phyloP scores from a whole-genome alignment of 2,329 filamentous ascomycete genomes.

The Hypoxylon sp. region DNA sequence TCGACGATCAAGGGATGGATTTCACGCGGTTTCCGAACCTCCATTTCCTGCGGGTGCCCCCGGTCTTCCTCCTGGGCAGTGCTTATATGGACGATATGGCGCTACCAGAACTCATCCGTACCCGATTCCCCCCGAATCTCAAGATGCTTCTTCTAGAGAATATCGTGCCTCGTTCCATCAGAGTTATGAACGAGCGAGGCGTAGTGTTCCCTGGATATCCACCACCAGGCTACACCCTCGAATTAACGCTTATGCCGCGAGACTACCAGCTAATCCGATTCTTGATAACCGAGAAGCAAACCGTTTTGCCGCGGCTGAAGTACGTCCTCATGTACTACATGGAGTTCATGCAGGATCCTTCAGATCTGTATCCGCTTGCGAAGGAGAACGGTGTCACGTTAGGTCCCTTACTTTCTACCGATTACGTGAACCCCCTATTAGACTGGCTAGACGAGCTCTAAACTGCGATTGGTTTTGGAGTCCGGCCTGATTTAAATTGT shows the following conservation, averaged over 20 bases:
- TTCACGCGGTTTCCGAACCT: slow-evolving; percentile 34
- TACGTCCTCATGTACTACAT: slow-evolving; percentile 41
- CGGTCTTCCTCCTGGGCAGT: slow-evolving; percentile 34
- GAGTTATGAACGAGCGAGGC: slow-evolving; percentile 37
- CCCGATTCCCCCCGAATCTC: slow-evolving; percentile 34
- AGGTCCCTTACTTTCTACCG: slow-evolving; percentile 21
- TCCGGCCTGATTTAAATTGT: not conserved
- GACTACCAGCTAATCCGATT: slow-evolving; percentile 38
- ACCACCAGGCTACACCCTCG: slow-evolving; percentile 32
- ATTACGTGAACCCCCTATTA: slow-evolving; percentile 33
- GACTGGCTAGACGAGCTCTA: slow-evolving; percentile 38
- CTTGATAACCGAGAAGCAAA: slow-evolving; percentile 34
- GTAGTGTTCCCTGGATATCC: slow-evolving; percentile 38
- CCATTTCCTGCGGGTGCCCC: slow-evolving; percentile 36
- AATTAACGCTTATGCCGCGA: slow-evolving; percentile 34
- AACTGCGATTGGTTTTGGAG: not conserved
- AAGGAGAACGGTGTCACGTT: slow-evolving; percentile 33
- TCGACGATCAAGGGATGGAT: slow-evolving; percentile 36
- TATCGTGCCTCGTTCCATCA: slow-evolving; percentile 37
- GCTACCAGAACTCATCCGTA: slow-evolving; percentile 30
- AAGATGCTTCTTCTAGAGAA: slow-evolving; percentile 41
- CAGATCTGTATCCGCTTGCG: slow-evolving; percentile 29
- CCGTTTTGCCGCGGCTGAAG: slow-evolving; percentile 34
- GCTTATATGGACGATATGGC: slow-evolving; percentile 30
- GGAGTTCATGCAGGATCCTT: slow-evolving; percentile 33